Evolutionary conservation across 177 flowering plant genomes (phyloP).

Genomic region (Vitis hybrid): DNA sequence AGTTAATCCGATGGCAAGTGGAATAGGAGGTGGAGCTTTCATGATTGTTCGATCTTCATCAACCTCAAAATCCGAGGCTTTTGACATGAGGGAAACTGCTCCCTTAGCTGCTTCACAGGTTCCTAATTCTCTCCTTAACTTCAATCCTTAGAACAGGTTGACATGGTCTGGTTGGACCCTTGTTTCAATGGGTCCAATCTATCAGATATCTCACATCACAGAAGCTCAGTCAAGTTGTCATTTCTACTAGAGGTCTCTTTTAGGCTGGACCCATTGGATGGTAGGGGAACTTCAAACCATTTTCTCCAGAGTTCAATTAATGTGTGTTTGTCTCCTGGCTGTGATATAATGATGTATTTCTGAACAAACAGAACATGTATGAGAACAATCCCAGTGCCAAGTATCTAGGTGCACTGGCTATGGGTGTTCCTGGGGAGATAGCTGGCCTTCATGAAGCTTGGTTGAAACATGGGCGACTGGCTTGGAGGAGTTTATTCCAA

Average conservation of each 20-base stretch:
- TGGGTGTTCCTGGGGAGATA: slow-evolving; percentile 93
- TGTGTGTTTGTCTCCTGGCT: not conserved
- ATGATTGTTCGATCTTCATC: slow-evolving; percentile 71
- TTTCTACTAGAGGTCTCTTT: not conserved
- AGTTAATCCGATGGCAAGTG: slow-evolving; percentile 80
- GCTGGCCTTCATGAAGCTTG: slow-evolving; percentile 91
- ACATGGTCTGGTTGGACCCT: not conserved
- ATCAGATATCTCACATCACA: not conserved
- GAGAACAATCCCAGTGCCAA: slow-evolving; percentile 43
- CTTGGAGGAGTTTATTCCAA: slow-evolving; percentile 67
- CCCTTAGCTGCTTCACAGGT: slow-evolving; percentile 90
- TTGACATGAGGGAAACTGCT: slow-evolving; percentile 89
- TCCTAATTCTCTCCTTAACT: slow-evolving; percentile 1
- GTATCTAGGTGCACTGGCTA: slow-evolving; percentile 60
- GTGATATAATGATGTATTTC: not conserved
- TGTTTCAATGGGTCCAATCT: not conserved
- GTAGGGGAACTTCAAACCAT: not conserved
- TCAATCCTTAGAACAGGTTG: not conserved
- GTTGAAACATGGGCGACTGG: slow-evolving; percentile 63
- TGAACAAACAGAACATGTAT: slow-evolving; percentile 72
- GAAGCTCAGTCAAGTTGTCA: not conserved
- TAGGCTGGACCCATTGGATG: not conserved
- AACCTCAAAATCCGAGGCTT: slow-evolving; percentile 47
- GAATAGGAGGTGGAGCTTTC: slow-evolving; percentile 97
- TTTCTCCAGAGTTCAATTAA: not conserved